Evolutionary conservation across 139 green algal genomes (phyloP).

Genomic region (Chlorella sorokiniana): DNA sequence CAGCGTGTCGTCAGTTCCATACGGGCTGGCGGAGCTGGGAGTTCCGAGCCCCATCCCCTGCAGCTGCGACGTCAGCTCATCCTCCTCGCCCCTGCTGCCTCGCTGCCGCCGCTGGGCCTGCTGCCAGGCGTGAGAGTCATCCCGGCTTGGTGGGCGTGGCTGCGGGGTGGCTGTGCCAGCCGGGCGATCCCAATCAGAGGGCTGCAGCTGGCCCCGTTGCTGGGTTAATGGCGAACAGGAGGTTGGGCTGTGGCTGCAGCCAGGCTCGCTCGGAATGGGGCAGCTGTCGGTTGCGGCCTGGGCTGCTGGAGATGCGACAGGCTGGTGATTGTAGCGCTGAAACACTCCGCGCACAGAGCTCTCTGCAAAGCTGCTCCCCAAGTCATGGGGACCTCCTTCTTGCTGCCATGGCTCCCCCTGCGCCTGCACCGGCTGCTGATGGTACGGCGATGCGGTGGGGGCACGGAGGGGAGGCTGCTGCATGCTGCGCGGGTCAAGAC

Average conservation of each 20-base stretch:
- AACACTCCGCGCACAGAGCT: neutral
- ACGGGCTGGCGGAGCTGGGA: neutral
- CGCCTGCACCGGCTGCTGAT: neutral
- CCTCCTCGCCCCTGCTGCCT: too few species aligned
- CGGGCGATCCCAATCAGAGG: too few species aligned
- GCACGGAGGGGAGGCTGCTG: neutral
- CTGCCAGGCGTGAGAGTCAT: too few species aligned
- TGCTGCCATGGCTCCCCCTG: neutral
- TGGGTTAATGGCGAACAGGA: too few species aligned
- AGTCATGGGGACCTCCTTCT: too few species aligned
- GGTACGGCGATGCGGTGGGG: neutral
- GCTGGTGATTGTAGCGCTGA: neutral
- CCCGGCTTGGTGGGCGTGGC: too few species aligned
- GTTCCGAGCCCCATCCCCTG: neutral
- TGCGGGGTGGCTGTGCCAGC: too few species aligned
- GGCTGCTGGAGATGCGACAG: neutral
- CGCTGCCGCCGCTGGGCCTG: too few species aligned
- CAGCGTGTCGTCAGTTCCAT: constrained; percentile 22
- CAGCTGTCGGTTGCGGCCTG: too few species aligned
- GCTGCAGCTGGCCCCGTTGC: too few species aligned
- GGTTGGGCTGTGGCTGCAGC: too few species aligned
- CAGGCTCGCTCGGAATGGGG: too few species aligned
- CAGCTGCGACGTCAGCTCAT: neutral
- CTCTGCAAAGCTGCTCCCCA: neutral
- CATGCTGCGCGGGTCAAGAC: constrained; percentile 9